Evolutionary conservation across 2,329 filamentous ascomycete species (phyloP).

Genomic region (Neospermospora avenae): DNA sequence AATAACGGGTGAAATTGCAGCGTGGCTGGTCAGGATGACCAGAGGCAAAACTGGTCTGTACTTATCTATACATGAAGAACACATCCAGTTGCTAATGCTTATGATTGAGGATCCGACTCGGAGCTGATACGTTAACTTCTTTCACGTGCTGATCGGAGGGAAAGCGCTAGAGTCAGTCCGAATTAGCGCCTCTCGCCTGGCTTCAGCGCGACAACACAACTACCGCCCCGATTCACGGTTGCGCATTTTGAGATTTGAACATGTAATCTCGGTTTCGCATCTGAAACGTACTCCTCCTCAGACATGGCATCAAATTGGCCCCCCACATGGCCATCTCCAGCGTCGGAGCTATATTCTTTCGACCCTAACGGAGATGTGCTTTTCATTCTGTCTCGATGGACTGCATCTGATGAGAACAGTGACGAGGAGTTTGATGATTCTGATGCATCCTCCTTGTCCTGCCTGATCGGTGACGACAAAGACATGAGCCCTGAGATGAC

Average conservation of each 20-base stretch:
- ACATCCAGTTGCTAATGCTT: no score
- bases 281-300: not conserved
- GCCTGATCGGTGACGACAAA: not conserved
- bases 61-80: not conserved
- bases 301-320: not conserved
- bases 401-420: not conserved
- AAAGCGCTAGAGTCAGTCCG: no score
- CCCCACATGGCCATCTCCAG: not conserved
- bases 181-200: not conserved
- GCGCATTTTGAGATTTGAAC: not conserved
- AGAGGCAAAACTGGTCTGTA: not conserved
- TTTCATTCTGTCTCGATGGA: not conserved
- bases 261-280: not conserved
- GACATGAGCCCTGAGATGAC: not conserved
- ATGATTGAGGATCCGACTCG: no score
- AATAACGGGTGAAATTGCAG: not conserved
- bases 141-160: no score
- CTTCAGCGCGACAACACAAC: not conserved
- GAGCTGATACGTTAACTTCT: no score
- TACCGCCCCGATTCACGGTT: no score
- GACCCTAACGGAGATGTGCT: slow-evolving; percentile 1
- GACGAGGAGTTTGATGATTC: not conserved
- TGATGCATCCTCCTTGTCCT: not conserved
- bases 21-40: no score
- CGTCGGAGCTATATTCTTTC: not conserved